Evolutionary conservation across 495 filamentous ascomycete species (phyloP), one percentile per base, ranked within the genome.

Genomic region (Aspergillus indologenus): DNA sequence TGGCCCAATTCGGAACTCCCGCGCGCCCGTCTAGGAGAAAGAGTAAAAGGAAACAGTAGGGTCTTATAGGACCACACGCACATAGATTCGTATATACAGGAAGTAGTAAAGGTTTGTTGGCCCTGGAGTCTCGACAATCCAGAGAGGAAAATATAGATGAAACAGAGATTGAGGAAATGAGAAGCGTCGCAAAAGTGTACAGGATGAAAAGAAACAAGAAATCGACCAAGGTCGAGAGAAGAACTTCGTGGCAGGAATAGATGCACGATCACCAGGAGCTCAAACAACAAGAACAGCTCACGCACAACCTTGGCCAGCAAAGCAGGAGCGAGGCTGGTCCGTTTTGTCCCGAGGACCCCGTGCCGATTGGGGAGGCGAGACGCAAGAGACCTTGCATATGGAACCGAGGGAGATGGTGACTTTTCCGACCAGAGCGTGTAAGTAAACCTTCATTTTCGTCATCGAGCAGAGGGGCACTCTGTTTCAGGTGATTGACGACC

Each of bases 221-320:
- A 40, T 2, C 6, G 12, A 40, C 7, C 7, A 40, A 40, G 34
- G 12, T 9, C 5, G 34, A 14, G 5, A 7, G 6, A 14, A 14
- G 34, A 40, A 40, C 5, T 40, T 40, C 34, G 34, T 40, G 34
- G 34, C 34, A 40, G 34, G 5, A 40, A 40, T 15, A 40, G 34
- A 40, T 40, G 34, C 34, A 40, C 34, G 6, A 7, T 40, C 34
- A 22, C 43, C 49, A 53, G 42, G 42, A 53, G 46, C 52, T 46
- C 45, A 23, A 49, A 48, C 20, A 57, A 45, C 53, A 34, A 55
- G 44, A 40, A 58, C 54, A 49, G 50, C 57, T 52, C 56, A 47
- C 58, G 58, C 58, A 53, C 54, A 52, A 63, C 58, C 52, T 67
- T 62, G 61, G 51, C 65, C 65, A 58, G 65, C 65, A 64, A 67